phyloP scores from a whole-genome alignment of 768 basidiomycete species.

The Hygrocybe punicea region DNA sequence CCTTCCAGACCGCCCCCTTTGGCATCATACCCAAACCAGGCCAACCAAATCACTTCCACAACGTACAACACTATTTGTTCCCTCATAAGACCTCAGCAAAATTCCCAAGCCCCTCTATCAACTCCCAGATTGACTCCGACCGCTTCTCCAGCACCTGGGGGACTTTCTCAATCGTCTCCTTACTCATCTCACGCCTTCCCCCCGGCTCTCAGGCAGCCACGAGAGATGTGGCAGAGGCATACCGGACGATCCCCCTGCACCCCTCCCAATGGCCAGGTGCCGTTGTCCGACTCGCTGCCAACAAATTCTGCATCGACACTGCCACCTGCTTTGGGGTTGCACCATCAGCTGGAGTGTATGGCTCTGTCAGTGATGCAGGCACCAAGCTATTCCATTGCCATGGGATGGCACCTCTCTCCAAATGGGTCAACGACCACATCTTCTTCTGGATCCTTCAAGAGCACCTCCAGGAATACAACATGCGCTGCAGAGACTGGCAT shows the following conservation, averaged over 20 bases:
- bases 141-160: slow-evolving; percentile 33
- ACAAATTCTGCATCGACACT: slow-evolving; percentile 26
- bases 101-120: not conserved
- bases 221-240: slow-evolving; percentile 34
- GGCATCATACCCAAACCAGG: slow-evolving; percentile 20
- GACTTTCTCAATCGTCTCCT: slow-evolving; percentile 22
- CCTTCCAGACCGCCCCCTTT: slow-evolving; percentile 16
- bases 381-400: slow-evolving; percentile 18
- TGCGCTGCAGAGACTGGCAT: slow-evolving; percentile 7
- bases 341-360: slow-evolving; percentile 22
- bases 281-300: slow-evolving; percentile 21
- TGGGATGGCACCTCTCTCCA: slow-evolving; percentile 29
- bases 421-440: slow-evolving; percentile 34
- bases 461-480: slow-evolving; percentile 26
- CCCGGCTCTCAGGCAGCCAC: slow-evolving; percentile 29
- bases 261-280: slow-evolving; percentile 37
- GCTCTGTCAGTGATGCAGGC: slow-evolving; percentile 21
- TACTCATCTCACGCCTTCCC: slow-evolving; percentile 24
- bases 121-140: slow-evolving; percentile 24
- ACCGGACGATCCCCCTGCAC: slow-evolving; percentile 29
- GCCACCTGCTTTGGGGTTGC: slow-evolving; percentile 22
- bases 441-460: slow-evolving; percentile 26
- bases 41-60: not conserved
- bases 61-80: slow-evolving; percentile 20
- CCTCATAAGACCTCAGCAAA: not conserved